These are phyloP conservation scores for Diaporthe eres DNA, from an alignment of 2,329 filamentous ascomycete genomes.

Conservation along the genomic window DNA sequence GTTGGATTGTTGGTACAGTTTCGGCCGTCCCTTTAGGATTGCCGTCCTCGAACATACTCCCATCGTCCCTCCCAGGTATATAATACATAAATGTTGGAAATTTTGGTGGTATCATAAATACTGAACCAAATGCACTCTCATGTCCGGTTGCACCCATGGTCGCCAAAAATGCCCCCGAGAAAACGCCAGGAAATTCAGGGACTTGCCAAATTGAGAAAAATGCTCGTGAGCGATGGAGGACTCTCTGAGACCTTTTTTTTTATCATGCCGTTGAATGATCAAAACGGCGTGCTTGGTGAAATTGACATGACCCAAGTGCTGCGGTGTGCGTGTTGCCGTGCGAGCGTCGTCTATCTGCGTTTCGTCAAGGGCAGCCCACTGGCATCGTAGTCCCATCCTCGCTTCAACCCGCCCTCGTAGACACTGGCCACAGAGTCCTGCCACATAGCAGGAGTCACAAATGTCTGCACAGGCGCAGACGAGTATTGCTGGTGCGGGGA, in stretches of 20 bases:
- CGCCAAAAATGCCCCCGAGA: constrained; percentile 22
- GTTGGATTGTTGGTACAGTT: constrained; percentile 27
- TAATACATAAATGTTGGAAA: constrained; percentile 27
- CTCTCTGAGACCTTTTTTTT: background rate
- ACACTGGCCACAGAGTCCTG: constrained; percentile 79
- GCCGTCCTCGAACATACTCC: background rate
- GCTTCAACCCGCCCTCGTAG: constrained; percentile 75
- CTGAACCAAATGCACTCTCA: constrained; percentile 31
- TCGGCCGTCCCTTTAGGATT: background rate
- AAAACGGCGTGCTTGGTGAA: background rate
- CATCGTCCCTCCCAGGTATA: constrained; percentile 16
- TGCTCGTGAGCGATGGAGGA: constrained; percentile 5
- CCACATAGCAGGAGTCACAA: constrained; percentile 81
- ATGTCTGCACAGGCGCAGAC: constrained; percentile 67
- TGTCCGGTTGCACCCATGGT: constrained; percentile 20
- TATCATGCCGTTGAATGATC: background rate
- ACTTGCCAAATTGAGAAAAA: constrained; percentile 35
- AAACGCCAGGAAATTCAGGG: constrained; percentile 19
- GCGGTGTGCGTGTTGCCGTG: constrained; percentile 1
- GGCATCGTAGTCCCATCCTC: constrained; percentile 71
- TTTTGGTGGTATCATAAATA: constrained; percentile 34
- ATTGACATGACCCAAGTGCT: background rate
- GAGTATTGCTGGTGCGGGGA: constrained; percentile 65
- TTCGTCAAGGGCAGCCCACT: constrained; percentile 50
- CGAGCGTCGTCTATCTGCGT: constrained; percentile 46